Evolutionary conservation across 768 basidiomycete genomes (phyloP).

Genomic region (Mycena chlorophos): DNA sequence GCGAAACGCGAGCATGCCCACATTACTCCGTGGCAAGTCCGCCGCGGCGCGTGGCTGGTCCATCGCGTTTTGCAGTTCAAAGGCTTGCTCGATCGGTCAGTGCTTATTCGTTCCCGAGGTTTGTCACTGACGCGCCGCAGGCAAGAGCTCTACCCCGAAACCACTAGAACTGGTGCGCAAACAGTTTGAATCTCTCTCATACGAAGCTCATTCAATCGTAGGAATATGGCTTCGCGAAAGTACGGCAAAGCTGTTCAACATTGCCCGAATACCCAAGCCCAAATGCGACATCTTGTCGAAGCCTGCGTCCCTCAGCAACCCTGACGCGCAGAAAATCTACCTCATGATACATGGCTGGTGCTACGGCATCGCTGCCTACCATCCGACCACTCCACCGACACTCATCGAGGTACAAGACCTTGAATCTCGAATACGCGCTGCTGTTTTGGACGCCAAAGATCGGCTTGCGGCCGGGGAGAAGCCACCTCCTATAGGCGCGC

Average conservation of each 20-base stretch:
- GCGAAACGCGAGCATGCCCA: slow-evolving; percentile 41
- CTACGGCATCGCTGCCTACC: slow-evolving; percentile 73
- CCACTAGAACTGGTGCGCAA: slow-evolving; percentile 63
- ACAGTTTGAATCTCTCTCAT: not conserved
- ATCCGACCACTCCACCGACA: slow-evolving; percentile 31
- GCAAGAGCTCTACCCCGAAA: slow-evolving; percentile 68
- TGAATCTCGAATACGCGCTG: slow-evolving; percentile 44
- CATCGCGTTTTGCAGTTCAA: slow-evolving; percentile 75
- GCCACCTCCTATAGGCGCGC: slow-evolving; percentile 62
- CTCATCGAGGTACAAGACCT: slow-evolving; percentile 42
- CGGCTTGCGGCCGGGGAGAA: slow-evolving; percentile 54
- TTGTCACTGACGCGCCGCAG: slow-evolving; percentile 36
- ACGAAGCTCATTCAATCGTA: slow-evolving; percentile 19
- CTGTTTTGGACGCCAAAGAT: slow-evolving; percentile 57
- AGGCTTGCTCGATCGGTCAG: slow-evolving; percentile 61
- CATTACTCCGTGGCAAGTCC: slow-evolving; percentile 80
- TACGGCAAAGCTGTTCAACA: slow-evolving; percentile 69
- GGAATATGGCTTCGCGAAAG: slow-evolving; percentile 66
- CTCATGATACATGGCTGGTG: slow-evolving; percentile 77
- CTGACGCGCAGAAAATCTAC: slow-evolving; percentile 57
- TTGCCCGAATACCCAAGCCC: slow-evolving; percentile 69
- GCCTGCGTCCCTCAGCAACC: slow-evolving; percentile 43
- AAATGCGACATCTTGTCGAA: slow-evolving; percentile 65
- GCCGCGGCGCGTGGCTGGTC: slow-evolving; percentile 80
- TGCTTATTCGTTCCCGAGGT: slow-evolving; percentile 9